Evolutionary conservation across 345 rosid species (phyloP).

Genomic region (Aquilaria yunnanensis): DNA sequence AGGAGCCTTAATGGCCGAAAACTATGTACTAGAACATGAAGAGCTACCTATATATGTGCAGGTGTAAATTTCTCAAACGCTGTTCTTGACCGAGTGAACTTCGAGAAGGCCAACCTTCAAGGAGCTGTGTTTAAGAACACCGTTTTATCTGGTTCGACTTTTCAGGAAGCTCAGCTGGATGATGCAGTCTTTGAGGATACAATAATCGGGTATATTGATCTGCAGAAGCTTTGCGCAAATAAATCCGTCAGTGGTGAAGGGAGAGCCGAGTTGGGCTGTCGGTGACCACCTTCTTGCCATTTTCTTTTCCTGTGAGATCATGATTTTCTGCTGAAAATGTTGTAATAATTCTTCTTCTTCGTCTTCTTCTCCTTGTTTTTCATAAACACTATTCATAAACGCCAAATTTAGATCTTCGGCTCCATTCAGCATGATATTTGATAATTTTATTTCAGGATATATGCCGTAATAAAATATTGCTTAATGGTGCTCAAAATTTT

Average conservation of each 20-base stretch:
- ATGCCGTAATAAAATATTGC: no score
- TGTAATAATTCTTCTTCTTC: no score
- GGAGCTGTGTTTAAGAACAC: slow-evolving; percentile 83
- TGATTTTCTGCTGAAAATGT: no score
- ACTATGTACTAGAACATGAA: background rate
- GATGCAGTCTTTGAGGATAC: slow-evolving; percentile 69
- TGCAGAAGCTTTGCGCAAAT: slow-evolving; percentile 57
- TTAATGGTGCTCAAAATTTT: no score
- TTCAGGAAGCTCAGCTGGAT: slow-evolving; percentile 55
- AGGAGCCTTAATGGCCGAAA: background rate
- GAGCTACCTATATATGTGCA: slow-evolving; percentile 20
- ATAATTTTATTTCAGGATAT: no score
- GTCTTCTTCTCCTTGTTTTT: no score
- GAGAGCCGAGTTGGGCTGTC: slow-evolving; percentile 54
- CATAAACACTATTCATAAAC: no score
- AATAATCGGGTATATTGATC: slow-evolving; percentile 66
- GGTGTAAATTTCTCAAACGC: slow-evolving; percentile 84
- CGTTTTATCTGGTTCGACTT: slow-evolving; percentile 77
- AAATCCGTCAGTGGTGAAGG: slow-evolving; percentile 37
- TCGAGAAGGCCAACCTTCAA: slow-evolving; percentile 62
- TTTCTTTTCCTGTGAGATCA: no score
- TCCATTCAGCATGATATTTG: no score
- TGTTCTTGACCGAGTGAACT: slow-evolving; percentile 81
- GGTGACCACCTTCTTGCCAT: slow-evolving; percentile 20
- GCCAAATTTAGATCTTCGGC: no score